Percentiles rank a stretch among this genome's conserved stretches.
phyloP scores from a whole-genome alignment of 1,139 yeast genomes.

The Suhomyces choctaworum region DNA sequence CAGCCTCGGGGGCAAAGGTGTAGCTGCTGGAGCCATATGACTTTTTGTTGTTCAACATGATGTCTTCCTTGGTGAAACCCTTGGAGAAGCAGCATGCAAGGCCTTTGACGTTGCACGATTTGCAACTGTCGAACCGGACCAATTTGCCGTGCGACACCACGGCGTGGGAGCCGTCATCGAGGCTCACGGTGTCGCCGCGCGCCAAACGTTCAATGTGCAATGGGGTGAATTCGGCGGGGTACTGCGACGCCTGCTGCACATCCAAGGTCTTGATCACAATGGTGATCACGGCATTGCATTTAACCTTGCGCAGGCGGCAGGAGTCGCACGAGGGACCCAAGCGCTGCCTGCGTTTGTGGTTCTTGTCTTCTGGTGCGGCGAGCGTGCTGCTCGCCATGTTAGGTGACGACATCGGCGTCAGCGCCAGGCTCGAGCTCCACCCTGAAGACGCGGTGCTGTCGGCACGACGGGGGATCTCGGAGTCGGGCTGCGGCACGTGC shows the following conservation, averaged over 20 bases:
- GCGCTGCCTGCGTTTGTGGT: slow-evolving; percentile 54
- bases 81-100: slow-evolving; percentile 53
- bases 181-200: slow-evolving; percentile 14
- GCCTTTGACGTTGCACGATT: slow-evolving; percentile 47
- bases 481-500: slow-evolving; percentile 1
- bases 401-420: slow-evolving; percentile 14
- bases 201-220: slow-evolving; percentile 9
- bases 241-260: slow-evolving; percentile 4
- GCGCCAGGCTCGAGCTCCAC: slow-evolving; percentile 5
- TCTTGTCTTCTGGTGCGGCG: slow-evolving; percentile 7
- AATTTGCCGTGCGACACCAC: slow-evolving; percentile 35
- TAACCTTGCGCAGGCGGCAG: slow-evolving; percentile 70
- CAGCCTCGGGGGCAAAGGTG: neutral
- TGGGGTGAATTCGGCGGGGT: slow-evolving; percentile 3
- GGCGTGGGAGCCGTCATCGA: slow-evolving; percentile 16
- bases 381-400: slow-evolving; percentile 5
- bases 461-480: neutral
- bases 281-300: slow-evolving; percentile 66
- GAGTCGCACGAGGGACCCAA: slow-evolving; percentile 76
- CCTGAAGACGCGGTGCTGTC: neutral
- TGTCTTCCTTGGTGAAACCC: slow-evolving; percentile 62
- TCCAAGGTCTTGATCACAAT: slow-evolving; percentile 14
- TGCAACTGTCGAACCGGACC: slow-evolving; percentile 51
- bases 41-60: slow-evolving; percentile 28
- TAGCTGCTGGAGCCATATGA: slow-evolving; percentile 4